Conservation (phyloP, 495 filamentous ascomycete genomes). For the Neurospora intermedia region DNA sequence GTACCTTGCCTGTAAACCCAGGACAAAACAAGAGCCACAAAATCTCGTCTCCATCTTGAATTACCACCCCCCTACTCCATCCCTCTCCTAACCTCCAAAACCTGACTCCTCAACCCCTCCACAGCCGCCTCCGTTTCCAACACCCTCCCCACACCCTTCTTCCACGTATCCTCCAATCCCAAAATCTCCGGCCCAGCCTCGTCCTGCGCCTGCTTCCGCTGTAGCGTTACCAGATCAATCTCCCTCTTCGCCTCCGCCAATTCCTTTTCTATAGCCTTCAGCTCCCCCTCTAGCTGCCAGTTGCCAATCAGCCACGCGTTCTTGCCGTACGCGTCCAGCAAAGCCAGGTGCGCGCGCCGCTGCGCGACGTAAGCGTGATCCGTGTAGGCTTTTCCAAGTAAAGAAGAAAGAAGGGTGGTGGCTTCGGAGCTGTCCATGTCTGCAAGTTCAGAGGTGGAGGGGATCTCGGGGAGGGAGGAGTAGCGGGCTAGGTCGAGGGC, state of each 20-base stretch:
- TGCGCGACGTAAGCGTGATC: slow-evolving; percentile 53
- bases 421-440: slow-evolving; percentile 8
- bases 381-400: slow-evolving; percentile 45
- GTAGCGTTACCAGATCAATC: slow-evolving; percentile 59
- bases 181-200: slow-evolving; percentile 54
- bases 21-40: neutral
- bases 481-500: slow-evolving; percentile 78
- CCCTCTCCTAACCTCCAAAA: slow-evolving; percentile 24
- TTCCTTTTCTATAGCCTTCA: slow-evolving; percentile 66
- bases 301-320: slow-evolving; percentile 89
- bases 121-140: slow-evolving; percentile 68
- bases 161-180: slow-evolving; percentile 64
- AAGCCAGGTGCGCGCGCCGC: slow-evolving; percentile 56
- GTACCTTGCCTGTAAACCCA: neutral
- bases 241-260: slow-evolving; percentile 53
- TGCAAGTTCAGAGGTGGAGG: slow-evolving; percentile 9
- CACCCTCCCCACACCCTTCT: slow-evolving; percentile 54
- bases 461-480: slow-evolving; percentile 44
- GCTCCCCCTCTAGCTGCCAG: slow-evolving; percentile 59
- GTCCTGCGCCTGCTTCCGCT: slow-evolving; percentile 61
- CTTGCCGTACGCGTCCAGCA: slow-evolving; percentile 72
- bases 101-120: slow-evolving; percentile 48
- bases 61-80: neutral
- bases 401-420: slow-evolving; percentile 16
- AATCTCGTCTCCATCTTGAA: neutral